Conservation (phyloP, 176 grass and related monocot genomes). For the maize (Zea mays) region DNA sequence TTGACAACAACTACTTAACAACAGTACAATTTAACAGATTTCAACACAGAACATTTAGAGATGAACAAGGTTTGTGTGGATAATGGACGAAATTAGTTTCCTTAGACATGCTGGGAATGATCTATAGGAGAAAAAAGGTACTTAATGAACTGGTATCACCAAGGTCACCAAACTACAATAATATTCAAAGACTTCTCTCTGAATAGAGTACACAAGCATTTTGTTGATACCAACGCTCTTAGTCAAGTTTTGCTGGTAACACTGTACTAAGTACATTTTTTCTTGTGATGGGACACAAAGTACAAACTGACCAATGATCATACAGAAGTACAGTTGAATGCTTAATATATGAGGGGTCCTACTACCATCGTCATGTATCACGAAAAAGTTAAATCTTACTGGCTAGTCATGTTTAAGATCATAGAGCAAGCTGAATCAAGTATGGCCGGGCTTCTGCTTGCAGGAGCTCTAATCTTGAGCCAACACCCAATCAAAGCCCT, state of each 20-base stretch:
- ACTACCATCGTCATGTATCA: neutral
- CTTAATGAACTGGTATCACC: slow-evolving; percentile 5
- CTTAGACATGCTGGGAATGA: no score
- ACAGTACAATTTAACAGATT: slow-evolving; percentile 6
- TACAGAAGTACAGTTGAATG: neutral
- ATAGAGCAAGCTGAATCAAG: neutral
- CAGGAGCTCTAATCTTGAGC: neutral
- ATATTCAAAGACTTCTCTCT: slow-evolving; percentile 11
- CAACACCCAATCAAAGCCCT: neutral
- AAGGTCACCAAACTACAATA: neutral
- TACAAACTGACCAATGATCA: slow-evolving; percentile 2
- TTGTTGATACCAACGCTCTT: neutral
- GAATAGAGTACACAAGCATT: neutral
- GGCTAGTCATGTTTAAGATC: neutral
- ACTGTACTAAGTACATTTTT: neutral
- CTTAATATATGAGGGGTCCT: neutral
- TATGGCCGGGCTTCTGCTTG: neutral
- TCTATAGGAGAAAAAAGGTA: no score
- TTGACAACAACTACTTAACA: slow-evolving; percentile 2
- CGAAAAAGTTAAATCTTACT: neutral
- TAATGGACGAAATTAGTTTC: neutral
- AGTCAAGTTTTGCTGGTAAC: neutral
- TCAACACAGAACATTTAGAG: neutral
- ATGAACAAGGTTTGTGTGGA: neutral
- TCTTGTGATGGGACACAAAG: neutral